A percentile compares a stretch with the other conserved stretches of the same genome.
These are phyloP conservation scores for Pleurotus djamor DNA, from an alignment of 768 basidiomycete genomes.

Conservation along the genomic window DNA sequence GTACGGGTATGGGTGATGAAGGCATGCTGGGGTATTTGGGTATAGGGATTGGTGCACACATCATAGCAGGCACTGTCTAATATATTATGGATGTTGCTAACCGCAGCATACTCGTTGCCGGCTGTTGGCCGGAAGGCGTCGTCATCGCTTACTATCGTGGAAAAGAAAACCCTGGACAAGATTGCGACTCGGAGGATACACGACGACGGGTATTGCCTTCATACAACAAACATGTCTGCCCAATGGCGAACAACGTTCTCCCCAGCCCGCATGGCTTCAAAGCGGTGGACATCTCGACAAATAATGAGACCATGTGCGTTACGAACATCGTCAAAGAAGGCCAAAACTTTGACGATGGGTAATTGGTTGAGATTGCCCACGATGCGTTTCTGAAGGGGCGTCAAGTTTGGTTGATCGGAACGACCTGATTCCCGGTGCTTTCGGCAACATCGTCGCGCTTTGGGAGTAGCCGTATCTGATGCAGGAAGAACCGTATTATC, in stretches of 20 bases:
- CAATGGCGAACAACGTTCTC: constrained; percentile 70
- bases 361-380: constrained; percentile 63
- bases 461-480: neutral
- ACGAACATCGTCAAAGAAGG: constrained; percentile 55
- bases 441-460: neutral
- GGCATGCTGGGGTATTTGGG: neutral
- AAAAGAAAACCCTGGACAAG: neutral
- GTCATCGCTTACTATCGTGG: constrained; percentile 5
- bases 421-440: constrained; percentile 2
- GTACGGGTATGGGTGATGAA: constrained; percentile 20
- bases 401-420: constrained; percentile 43
- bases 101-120: constrained; percentile 2
- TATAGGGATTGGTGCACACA: neutral
- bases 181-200: neutral
- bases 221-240: constrained; percentile 56
- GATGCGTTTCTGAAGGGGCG: constrained; percentile 54
- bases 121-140: neutral
- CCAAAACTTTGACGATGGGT: constrained; percentile 69
- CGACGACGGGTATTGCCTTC: neutral
- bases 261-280: constrained; percentile 56
- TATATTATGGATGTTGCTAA: neutral
- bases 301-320: constrained; percentile 77
- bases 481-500: neutral
- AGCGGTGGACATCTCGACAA: constrained; percentile 61
- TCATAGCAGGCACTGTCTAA: neutral